Base-by-base conservation (phyloP, 2,329 filamentous ascomycete genomes). In the Zasmidium citrigriseum region DNA sequence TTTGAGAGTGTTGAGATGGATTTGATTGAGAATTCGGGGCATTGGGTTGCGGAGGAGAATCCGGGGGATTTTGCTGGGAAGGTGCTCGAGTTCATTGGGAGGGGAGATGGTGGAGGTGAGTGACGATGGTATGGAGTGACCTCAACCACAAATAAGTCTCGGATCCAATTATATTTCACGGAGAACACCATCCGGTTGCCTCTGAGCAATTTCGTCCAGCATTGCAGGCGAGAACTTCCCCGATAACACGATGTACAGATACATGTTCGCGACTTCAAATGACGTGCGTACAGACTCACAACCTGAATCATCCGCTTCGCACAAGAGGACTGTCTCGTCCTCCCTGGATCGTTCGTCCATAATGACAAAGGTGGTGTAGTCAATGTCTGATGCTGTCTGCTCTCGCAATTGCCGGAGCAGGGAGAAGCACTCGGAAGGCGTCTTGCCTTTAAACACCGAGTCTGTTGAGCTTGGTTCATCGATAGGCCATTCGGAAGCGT, bases 41-140 rank as follows among this genome's bases (percentile, higher is more conserved):
- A 47, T n/a, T 47, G 46, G 46, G 23, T 47, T n/a, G 46, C 46
- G 18, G 46, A 47, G 23, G 46, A 47, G 20, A 41, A 41, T 41
- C 34, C 34, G 5, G 34, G 14, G 34, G 34, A 16, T 7, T 41
- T 41, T n/a, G 34, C 34, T 41, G 7, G 12, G 34, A 41, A 41
- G 34, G 34, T 41, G 34, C 18, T 41, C 12, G 34, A n/a, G 34
- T 41, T 41, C 16, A n/a, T 41, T 41, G 16, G 16, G 16, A 41
- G 14, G 34, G 34, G 4, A n/a, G 34, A n/a, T 41, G 7, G 18
- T 10, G 16, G 34, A 4, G 34, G 34, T 41, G 34, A 41, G 27
- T 41, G 14, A n/a, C 14, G 34, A 41, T 16, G 34, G 18, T 14
- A 29, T 7, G 14, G 27, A 29, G 27, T 14, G n/a, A n/a, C n/a